Conservation (phyloP, 2,329 filamentous ascomycete genomes). For the Chalaropsis ovoidea region DNA sequence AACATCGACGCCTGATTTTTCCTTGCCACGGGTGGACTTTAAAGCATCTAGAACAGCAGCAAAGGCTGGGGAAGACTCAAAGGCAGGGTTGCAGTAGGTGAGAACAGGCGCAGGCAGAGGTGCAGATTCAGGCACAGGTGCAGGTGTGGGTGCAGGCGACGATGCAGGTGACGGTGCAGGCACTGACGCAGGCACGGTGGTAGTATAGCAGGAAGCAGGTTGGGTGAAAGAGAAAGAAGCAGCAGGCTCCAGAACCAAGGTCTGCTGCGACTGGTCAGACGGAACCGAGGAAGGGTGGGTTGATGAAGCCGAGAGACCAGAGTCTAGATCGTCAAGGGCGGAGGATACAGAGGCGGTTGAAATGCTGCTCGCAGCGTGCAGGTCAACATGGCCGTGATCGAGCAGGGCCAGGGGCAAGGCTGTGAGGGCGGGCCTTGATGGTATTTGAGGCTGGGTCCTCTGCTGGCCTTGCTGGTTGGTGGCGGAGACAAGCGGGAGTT, state of each 20-base stretch:
- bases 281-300: conserved; percentile 19
- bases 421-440: neutral
- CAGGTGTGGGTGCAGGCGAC: neutral
- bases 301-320: conserved; percentile 17
- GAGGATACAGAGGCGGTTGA: conserved; percentile 18
- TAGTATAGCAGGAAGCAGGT: neutral
- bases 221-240: neutral
- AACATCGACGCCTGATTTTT: conserved; percentile 26
- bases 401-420: neutral
- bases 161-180: neutral
- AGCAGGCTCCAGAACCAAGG: conserved; percentile 4
- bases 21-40: neutral
- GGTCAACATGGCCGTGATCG: conserved; percentile 8
- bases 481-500: neutral
- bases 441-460: neutral
- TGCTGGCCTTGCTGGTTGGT: neutral
- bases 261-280: neutral
- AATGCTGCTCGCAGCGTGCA: conserved; percentile 9
- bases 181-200: neutral
- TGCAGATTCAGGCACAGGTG: neutral
- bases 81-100: conserved; percentile 34
- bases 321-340: conserved; percentile 21
- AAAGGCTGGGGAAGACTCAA: conserved; percentile 30
- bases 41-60: conserved; percentile 29
- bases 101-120: conserved; percentile 20